These are phyloP conservation scores for Lanmaoa rubissima DNA, from an alignment of 768 basidiomycete species.

Conservation along the genomic window DNA sequence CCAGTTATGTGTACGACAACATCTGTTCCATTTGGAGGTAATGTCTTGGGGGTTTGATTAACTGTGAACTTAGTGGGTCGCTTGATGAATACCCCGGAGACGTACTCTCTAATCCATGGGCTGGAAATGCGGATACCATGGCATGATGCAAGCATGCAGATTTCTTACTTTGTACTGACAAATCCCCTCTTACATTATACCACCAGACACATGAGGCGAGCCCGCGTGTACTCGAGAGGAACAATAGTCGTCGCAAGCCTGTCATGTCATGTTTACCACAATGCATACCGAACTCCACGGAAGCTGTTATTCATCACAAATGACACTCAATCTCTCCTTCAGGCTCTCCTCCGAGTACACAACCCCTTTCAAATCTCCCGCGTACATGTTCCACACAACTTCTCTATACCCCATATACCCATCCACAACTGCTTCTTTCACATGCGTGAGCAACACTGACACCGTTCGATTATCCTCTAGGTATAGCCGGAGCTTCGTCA, in stretches of 20 bases:
- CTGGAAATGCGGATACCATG: neutral
- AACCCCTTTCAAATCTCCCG: conserved; percentile 32
- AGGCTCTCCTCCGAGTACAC: conserved; percentile 38
- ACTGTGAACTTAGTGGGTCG: neutral
- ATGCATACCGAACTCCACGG: neutral
- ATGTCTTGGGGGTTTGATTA: neutral
- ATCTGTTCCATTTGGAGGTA: neutral
- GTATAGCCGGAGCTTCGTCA: conserved; percentile 67
- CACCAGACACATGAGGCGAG: neutral
- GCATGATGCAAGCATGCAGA: neutral
- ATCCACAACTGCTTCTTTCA: conserved; percentile 71
- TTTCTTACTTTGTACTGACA: neutral
- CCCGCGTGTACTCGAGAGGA: neutral
- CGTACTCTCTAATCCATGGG: neutral
- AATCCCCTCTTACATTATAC: neutral
- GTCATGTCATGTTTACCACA: neutral
- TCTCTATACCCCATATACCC: conserved; percentile 75
- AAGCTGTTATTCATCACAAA: conserved; percentile 30
- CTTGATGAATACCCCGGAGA: neutral
- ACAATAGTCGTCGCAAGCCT: neutral
- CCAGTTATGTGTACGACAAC: neutral
- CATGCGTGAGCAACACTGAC: conserved; percentile 71
- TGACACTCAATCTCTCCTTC: conserved; percentile 38
- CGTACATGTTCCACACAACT: conserved; percentile 50
- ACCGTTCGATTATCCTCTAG: conserved; percentile 80